These are phyloP conservation scores for Vinca minor DNA, from an alignment of 257 asterid genomes.

Conservation along the genomic window DNA sequence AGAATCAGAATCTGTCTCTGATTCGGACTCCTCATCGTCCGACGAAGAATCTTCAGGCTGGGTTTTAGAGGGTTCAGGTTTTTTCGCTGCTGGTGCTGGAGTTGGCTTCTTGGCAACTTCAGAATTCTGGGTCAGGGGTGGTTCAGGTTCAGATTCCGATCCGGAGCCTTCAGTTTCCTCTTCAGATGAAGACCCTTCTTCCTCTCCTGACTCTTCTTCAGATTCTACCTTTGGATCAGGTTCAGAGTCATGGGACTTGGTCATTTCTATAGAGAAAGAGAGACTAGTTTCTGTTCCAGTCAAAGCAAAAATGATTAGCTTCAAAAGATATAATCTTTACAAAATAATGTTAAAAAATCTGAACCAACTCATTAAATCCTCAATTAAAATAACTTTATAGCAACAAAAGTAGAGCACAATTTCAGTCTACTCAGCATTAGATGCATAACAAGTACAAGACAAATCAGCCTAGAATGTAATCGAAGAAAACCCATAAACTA, in stretches of 20 bases:
- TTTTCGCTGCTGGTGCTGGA: constrained; percentile 16
- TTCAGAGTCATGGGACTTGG: constrained; percentile 16
- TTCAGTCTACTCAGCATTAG: too few relatives aligned
- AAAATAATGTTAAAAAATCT: too few relatives aligned
- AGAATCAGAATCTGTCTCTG: constrained; percentile 34
- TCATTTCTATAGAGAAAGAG: constrained; percentile 5
- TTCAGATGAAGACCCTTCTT: constrained; percentile 8
- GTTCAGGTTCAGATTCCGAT: constrained; percentile 30
- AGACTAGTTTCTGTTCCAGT: too few relatives aligned
- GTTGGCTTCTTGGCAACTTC: constrained; percentile 9
- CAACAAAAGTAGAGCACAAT: too few relatives aligned
- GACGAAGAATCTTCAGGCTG: constrained; percentile 22
- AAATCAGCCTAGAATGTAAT: too few relatives aligned
- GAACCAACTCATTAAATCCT: too few relatives aligned
- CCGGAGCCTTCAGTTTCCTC: constrained; percentile 9
- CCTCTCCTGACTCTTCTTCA: constrained; percentile 9
- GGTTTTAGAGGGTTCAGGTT: constrained; percentile 6
- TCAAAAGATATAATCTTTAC: too few relatives aligned
- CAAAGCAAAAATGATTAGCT: too few relatives aligned
- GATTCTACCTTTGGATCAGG: constrained; percentile 12
- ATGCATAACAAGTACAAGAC: too few relatives aligned
- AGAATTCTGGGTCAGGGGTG: constrained; percentile 9
- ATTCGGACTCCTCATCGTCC: constrained; percentile 30
- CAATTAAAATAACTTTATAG: too few relatives aligned
- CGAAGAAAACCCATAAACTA: too few relatives aligned